phyloP scores from a whole-genome alignment of 2,329 filamentous ascomycete species.

The Ceratocystis destructans region DNA sequence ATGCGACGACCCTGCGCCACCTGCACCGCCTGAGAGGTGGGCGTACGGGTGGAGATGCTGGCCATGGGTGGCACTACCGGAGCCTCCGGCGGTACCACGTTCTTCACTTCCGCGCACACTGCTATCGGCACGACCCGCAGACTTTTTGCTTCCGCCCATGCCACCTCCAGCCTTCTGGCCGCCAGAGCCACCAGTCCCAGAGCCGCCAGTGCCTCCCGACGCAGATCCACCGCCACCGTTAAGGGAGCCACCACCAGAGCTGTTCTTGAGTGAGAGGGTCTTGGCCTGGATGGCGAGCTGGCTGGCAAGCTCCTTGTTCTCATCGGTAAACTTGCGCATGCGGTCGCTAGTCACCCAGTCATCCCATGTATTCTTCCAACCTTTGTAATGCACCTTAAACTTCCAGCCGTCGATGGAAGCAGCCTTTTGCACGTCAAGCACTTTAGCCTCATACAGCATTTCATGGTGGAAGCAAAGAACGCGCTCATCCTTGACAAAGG shows the following conservation, averaged over 20 bases:
- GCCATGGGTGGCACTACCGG: constrained; percentile 49
- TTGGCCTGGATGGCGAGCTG: constrained; percentile 59
- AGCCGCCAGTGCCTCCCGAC: constrained; percentile 62
- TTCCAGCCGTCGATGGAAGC: constrained; percentile 51
- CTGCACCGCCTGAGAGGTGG: constrained; percentile 60
- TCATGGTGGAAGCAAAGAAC: constrained; percentile 96
- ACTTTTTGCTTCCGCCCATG: constrained; percentile 32
- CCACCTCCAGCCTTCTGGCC: neutral
- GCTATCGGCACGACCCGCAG: constrained; percentile 52
- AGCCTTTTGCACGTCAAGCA: constrained; percentile 62
- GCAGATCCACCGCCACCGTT: constrained; percentile 47
- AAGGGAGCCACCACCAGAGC: constrained; percentile 36
- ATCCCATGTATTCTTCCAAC: constrained; percentile 99
- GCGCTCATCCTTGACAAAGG: constrained; percentile 68
- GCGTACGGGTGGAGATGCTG: constrained; percentile 26
- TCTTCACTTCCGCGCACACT: constrained; percentile 66
- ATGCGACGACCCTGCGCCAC: constrained; percentile 35
- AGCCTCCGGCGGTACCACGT: constrained; percentile 54
- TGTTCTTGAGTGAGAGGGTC: constrained; percentile 38
- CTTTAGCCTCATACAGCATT: constrained; percentile 93
- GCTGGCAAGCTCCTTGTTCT: constrained; percentile 79
- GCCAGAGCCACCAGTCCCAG: neutral
- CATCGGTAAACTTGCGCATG: constrained; percentile 83
- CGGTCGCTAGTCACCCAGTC: constrained; percentile 95
- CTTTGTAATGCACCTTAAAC: constrained; percentile 96